Percentiles rank a stretch among this genome's conserved stretches.
These are phyloP conservation scores for Ilyonectria robusta DNA, from an alignment of 2,329 filamentous ascomycete genomes.

Conservation along the genomic window DNA sequence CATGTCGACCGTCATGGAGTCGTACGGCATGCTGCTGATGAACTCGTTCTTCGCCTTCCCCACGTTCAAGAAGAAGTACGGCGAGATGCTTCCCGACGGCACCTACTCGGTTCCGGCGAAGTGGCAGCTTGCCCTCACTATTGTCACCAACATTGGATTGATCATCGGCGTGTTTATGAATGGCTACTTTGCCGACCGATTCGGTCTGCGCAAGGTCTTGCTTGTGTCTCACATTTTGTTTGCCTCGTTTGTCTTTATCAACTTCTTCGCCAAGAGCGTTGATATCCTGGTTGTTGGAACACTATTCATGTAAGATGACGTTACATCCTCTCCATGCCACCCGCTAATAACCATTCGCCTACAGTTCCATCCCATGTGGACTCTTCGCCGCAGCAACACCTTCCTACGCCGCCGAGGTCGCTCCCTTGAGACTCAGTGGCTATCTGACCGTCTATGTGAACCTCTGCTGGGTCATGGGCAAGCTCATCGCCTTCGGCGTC, in stretches of 20 bases:
- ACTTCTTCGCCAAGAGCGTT: constrained; percentile 39
- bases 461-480: constrained; percentile 47
- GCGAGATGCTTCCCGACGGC: constrained; percentile 32
- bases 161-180: constrained; percentile 38
- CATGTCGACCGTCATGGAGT: constrained; percentile 42
- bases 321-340: neutral
- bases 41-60: constrained; percentile 39
- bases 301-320: constrained; percentile 6
- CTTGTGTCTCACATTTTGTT: constrained; percentile 59
- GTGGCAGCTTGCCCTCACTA: constrained; percentile 40
- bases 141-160: constrained; percentile 31
- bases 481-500: constrained; percentile 53
- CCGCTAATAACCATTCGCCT: constrained; percentile 27
- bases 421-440: constrained; percentile 4
- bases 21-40: constrained; percentile 40
- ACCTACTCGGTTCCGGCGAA: constrained; percentile 32
- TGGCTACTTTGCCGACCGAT: constrained; percentile 34
- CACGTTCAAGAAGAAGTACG: constrained; percentile 36
- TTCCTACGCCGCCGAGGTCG: constrained; percentile 27
- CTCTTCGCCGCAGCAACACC: constrained; percentile 20
- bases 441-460: constrained; percentile 44
- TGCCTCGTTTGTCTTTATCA: constrained; percentile 38
- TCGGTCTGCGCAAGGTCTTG: constrained; percentile 62
- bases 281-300: constrained; percentile 22
- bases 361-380: constrained; percentile 36